Percentiles rank a stretch among this genome's conserved stretches.
Conservation (phyloP, 148 eudicot species). For the Tetragonia tetragonoides region DNA sequence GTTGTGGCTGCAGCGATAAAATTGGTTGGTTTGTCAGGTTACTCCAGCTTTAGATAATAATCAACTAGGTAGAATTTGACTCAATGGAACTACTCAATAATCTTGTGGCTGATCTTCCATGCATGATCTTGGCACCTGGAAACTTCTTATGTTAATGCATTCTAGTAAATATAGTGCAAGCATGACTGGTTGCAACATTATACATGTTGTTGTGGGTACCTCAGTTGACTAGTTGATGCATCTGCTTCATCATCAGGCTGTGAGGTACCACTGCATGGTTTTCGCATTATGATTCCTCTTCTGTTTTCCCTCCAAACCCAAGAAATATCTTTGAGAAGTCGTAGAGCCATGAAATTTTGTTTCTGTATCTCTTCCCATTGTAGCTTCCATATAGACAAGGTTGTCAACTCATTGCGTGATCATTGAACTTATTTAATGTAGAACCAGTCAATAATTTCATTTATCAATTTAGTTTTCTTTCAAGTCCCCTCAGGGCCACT, state of each 20-base stretch:
- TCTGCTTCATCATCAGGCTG: neutral
- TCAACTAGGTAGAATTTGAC: no score
- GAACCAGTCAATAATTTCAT: no score
- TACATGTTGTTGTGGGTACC: neutral
- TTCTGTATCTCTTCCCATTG: neutral
- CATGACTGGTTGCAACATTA: neutral
- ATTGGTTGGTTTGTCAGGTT: no score
- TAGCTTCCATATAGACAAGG: neutral
- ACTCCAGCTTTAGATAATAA: no score
- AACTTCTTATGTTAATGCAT: no score
- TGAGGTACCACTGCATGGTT: neutral
- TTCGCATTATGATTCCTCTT: neutral
- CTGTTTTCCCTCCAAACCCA: neutral
- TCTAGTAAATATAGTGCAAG: no score
- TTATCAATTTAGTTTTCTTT: no score
- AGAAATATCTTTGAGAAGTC: neutral
- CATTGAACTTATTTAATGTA: neutral
- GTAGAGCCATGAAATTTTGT: neutral
- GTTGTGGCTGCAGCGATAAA: no score
- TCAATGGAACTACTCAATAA: no score
- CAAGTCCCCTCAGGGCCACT: no score
- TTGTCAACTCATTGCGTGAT: neutral
- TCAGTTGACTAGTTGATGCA: neutral
- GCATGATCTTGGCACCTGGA: no score
- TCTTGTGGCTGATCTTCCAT: no score